Evolutionary conservation across 176 grass and related monocot genomes (phyloP).

Genomic region (sorghum (Sorghum bicolor)): Sorghum_bicolor_NCBIv3 NC_012879.2:44780501-44781000

Average conservation of each 20-base stretch:
- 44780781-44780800: background rate
- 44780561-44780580: slow-evolving; percentile 4
- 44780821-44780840: background rate
- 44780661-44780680: background rate
- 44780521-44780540: background rate
- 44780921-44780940: background rate
- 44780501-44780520: background rate
- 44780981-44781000: slow-evolving; percentile 63
- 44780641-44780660: background rate
- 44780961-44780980: background rate
- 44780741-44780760: background rate
- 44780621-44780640: background rate
- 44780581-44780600: background rate
- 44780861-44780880: background rate
- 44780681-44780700: background rate
- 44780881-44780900: background rate
- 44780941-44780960: background rate
- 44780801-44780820: background rate
- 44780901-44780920: background rate
- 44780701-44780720: background rate
- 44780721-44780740: background rate
- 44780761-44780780: background rate
- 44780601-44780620: background rate
- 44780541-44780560: background rate
- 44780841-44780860: background rate